Conservation (phyloP, 345 rosid genomes). For the Hibiscus syriacus region DNA sequence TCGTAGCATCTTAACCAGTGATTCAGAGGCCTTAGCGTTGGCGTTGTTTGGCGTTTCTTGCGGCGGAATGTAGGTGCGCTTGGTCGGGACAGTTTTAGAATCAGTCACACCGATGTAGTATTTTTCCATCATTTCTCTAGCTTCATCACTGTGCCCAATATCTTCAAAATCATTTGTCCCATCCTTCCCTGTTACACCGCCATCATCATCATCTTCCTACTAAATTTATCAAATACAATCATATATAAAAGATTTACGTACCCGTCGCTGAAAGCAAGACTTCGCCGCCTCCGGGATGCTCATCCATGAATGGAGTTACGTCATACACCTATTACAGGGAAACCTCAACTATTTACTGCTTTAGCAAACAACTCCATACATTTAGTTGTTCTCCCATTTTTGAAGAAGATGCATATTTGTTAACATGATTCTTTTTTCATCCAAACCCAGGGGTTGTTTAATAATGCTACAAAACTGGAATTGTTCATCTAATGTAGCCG, state of each 20-base stretch:
- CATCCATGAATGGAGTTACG: slow-evolving; percentile 93
- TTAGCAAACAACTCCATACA: not conserved
- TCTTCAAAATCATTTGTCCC: slow-evolving; percentile 92
- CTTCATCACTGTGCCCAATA: slow-evolving; percentile 89
- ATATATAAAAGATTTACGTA: slow-evolving; percentile 10
- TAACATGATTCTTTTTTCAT: not conserved
- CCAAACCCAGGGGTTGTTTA: not conserved
- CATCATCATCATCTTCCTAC: not conserved
- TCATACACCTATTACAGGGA: slow-evolving; percentile 59
- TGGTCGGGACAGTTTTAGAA: slow-evolving; percentile 46
- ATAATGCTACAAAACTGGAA: not conserved
- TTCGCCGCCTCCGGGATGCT: slow-evolving; percentile 99
- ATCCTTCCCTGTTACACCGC: slow-evolving; percentile 58
- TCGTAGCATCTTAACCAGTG: slow-evolving; percentile 69
- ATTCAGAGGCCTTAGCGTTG: slow-evolving; percentile 45
- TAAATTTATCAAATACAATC: not conserved
- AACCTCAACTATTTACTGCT: not conserved
- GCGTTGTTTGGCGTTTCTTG: slow-evolving; percentile 27
- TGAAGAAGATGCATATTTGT: not conserved
- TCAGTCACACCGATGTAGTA: slow-evolving; percentile 76
- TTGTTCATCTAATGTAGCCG: no score
- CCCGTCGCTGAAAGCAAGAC: slow-evolving; percentile 91
- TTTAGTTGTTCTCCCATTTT: not conserved
- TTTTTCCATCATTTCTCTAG: slow-evolving; percentile 70
- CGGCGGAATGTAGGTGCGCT: slow-evolving; percentile 47